These are phyloP conservation scores for Lachnum nothofagi DNA, from an alignment of 2,329 filamentous ascomycete genomes.

Conservation along the genomic window DNA sequence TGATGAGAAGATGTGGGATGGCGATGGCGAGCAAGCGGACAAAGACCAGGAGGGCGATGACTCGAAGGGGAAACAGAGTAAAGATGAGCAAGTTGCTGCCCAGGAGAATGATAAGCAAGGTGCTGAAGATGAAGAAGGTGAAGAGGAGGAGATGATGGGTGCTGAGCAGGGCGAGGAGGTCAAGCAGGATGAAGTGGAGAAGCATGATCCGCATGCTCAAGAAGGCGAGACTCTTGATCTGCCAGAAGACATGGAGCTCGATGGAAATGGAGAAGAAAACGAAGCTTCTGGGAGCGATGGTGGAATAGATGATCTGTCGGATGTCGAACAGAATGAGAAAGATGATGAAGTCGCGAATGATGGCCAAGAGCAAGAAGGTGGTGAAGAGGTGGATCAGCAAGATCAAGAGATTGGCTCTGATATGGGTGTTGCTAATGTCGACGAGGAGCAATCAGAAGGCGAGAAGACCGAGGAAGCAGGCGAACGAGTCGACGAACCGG, in stretches of 20 bases:
- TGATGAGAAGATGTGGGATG: constrained; percentile 99
- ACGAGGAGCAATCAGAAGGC: constrained; percentile 29
- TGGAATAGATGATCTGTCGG: constrained; percentile 52
- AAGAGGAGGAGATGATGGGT: constrained; percentile 56
- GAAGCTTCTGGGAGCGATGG: constrained; percentile 39
- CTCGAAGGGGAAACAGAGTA: constrained; percentile 62
- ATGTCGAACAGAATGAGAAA: constrained; percentile 39
- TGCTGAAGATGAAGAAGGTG: constrained; percentile 44
- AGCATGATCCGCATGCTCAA: constrained; percentile 60
- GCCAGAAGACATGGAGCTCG: constrained; percentile 66
- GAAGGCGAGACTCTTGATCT: constrained; percentile 64
- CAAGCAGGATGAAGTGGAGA: constrained; percentile 52
- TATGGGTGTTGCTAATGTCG: constrained; percentile 31
- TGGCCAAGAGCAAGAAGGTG: constrained; percentile 42
- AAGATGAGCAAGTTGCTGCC: constrained; percentile 46
- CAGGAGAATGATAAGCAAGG: constrained; percentile 56
- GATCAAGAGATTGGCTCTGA: constrained; percentile 35
- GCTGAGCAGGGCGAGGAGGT: constrained; percentile 54
- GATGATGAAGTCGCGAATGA: constrained; percentile 35
- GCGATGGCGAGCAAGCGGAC: constrained; percentile 69
- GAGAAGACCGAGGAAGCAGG: constrained; percentile 51
- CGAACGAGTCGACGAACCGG: constrained; percentile 42
- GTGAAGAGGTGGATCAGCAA: constrained; percentile 35
- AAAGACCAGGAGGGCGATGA: constrained; percentile 76
- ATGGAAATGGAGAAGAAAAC: constrained; percentile 52